These are phyloP conservation scores for Chaetomium sp. DNA, from an alignment of 2,329 filamentous ascomycete genomes.

Conservation along the genomic window DNA sequence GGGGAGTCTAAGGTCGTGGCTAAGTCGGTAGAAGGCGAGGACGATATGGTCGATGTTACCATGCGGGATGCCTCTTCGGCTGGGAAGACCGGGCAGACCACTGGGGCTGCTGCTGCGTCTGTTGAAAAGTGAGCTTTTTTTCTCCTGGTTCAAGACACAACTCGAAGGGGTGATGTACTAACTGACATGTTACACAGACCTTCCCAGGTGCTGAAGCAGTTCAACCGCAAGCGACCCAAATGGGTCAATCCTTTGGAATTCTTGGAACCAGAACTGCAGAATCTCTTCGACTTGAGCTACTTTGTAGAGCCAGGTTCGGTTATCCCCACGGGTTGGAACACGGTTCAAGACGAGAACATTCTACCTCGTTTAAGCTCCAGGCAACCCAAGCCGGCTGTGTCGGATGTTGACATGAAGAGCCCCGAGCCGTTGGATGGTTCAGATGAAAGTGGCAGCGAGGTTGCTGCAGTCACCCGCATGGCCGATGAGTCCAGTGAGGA, in stretches of 20 bases:
- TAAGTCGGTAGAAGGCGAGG: conserved; percentile 77
- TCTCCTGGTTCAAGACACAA: background rate
- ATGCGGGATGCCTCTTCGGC: conserved; percentile 57
- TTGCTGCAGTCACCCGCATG: conserved; percentile 45
- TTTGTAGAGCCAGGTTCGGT: conserved; percentile 50
- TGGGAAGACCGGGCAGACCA: conserved; percentile 27
- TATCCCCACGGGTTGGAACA: conserved; percentile 65
- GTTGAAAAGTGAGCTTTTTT: conserved; percentile 26
- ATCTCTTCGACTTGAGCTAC: conserved; percentile 72
- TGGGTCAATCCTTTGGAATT: conserved; percentile 49
- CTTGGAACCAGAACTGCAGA: conserved; percentile 58
- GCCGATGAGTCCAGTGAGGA: conserved; percentile 53
- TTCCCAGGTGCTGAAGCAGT: conserved; percentile 36
- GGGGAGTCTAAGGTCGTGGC: conserved; percentile 66
- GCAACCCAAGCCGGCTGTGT: conserved; percentile 36
- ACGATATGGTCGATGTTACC: conserved; percentile 83
- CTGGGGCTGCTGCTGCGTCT: conserved; percentile 16
- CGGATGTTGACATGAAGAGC: conserved; percentile 43
- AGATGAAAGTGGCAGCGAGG: conserved; percentile 49
- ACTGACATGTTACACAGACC: conserved; percentile 14
- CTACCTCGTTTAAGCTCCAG: conserved; percentile 49
- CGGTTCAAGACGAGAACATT: conserved; percentile 50
- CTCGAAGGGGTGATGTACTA: background rate
- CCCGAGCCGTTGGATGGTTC: conserved; percentile 43
- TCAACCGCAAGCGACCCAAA: conserved; percentile 44